These are phyloP conservation scores for Odonthalia washingtoniensis DNA, from an alignment of 31 red algal genomes.

Conservation along the genomic window DNA sequence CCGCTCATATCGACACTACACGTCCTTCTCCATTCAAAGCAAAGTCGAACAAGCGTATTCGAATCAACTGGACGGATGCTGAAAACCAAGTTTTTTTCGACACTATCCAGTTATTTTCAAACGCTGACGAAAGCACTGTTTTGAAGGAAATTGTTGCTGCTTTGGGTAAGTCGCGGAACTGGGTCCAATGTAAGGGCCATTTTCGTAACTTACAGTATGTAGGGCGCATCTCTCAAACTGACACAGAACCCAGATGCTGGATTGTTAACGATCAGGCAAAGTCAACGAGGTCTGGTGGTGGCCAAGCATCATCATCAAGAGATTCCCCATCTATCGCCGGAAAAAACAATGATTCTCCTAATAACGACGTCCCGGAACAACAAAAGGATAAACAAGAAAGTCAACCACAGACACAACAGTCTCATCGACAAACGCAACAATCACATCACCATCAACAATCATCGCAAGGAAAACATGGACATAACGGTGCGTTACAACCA, in stretches of 20 bases:
- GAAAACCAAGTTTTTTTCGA: conserved; percentile 63
- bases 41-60: conserved; percentile 48
- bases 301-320: background rate
- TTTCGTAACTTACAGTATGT: conserved; percentile 67
- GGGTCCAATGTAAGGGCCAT: conserved; percentile 73
- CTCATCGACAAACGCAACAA: background rate
- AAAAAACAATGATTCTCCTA: background rate
- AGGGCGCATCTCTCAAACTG: conserved; percentile 41
- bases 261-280: conserved; percentile 18
- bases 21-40: background rate
- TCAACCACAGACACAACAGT: too few relatives aligned
- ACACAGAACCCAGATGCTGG: conserved; percentile 33
- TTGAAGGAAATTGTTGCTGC: conserved; percentile 44
- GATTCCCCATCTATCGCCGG: background rate
- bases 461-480: background rate
- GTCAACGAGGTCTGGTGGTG: background rate
- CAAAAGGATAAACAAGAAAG: too few relatives aligned
- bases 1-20: background rate
- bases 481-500: conserved; percentile 2
- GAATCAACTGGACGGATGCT: conserved; percentile 62
- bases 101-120: conserved; percentile 42
- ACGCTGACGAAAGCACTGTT: conserved; percentile 43
- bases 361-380: too few relatives aligned
- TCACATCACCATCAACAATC: background rate
- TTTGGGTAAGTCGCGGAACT: conserved; percentile 43